Percentiles rank a stretch among this genome's conserved stretches.
phyloP scores from a whole-genome alignment of 495 filamentous ascomycete species.

The Jackrogersella multiformis region DNA sequence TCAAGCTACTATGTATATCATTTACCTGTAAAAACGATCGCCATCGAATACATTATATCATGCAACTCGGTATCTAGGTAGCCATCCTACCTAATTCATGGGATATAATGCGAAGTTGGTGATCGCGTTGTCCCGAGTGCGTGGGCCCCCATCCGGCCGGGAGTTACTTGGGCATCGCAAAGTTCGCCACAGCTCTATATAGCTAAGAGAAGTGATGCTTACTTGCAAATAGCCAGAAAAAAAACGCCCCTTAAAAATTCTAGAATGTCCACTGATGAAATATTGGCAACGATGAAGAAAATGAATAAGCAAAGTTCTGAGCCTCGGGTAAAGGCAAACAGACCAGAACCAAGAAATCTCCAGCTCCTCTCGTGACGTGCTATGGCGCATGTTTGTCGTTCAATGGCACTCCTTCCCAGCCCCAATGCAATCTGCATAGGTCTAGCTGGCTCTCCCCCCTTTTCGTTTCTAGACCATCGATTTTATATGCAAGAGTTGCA shows the following conservation, averaged over 20 bases:
- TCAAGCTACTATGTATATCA: background rate
- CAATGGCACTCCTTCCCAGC: constrained; percentile 17
- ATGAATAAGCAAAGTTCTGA: background rate
- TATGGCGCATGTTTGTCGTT: constrained; percentile 21
- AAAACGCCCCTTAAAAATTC: too few species aligned
- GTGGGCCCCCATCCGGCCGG: constrained; percentile 28
- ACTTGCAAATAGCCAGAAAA: constrained; percentile 26
- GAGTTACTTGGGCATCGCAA: background rate
- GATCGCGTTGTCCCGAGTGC: constrained; percentile 32
- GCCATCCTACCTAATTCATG: too few species aligned
- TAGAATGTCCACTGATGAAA: background rate
- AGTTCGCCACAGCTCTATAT: constrained; percentile 8
- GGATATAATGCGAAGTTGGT: too few species aligned
- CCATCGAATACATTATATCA: constrained; percentile 7
- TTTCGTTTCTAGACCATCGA: constrained; percentile 17
- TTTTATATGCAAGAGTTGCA: constrained; percentile 26
- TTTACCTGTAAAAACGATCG: constrained; percentile 6
- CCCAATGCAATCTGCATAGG: constrained; percentile 3
- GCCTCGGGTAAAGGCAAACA: constrained; percentile 23
- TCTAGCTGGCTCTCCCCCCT: too few species aligned
- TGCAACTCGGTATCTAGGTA: constrained; percentile 9
- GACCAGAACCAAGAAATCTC: background rate
- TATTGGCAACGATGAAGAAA: background rate
- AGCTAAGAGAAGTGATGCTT: too few species aligned
- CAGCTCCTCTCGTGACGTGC: constrained; percentile 33